Base-by-base conservation (phyloP, 495 filamentous ascomycete species). In the Thermochaetoides thermophila region DNA sequence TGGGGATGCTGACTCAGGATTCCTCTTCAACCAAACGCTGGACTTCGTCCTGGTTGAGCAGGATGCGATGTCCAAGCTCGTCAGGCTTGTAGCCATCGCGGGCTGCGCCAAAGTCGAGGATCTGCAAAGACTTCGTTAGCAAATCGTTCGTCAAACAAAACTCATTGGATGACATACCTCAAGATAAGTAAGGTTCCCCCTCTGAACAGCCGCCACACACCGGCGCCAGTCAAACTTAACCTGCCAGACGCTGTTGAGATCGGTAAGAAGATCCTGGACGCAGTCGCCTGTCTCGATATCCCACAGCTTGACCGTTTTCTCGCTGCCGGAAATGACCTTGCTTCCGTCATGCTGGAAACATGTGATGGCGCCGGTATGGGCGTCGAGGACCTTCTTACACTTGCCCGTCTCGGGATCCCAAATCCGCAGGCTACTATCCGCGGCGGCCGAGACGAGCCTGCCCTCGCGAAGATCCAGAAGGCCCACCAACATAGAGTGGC, bases 261-360 rank as follows among this genome's bases (percentile, higher is more conserved):
- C 84, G n/a, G 83, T 94, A 42, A 99, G 68, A 17, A 99, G 72
- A 59, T 99, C 89, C 38, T 85, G 76, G 26, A 94, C 78, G 55
- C 84, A 94, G 35, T 92, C 82, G 31, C 89, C 89, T 16, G 74
- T 89, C 42, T 75, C 72, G 22, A 94, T 78, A 55, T 96, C 84
- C 91, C 91, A 99, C 84, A 99, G 91, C 63, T 99, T 99, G 39
- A 99, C 60, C 14, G 84, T 94, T 44, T 85, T 74, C 53, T 99
- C 89, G 32, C 82, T 91, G 26, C 89, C 89, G 24, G 84, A 93
- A 34, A 99, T 87, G 30, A 99, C 85, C 46, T 96, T 99, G 41
- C 87, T 78, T 0, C 78, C 85, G 51, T 99, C 89, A 45, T 99
- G 89, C 52, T 96, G 91, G 59, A 99, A 99, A 57, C 89, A 99